phyloP scores from a whole-genome alignment of 164 flowering plant species.

The Tinospora cordifolia region DNA sequence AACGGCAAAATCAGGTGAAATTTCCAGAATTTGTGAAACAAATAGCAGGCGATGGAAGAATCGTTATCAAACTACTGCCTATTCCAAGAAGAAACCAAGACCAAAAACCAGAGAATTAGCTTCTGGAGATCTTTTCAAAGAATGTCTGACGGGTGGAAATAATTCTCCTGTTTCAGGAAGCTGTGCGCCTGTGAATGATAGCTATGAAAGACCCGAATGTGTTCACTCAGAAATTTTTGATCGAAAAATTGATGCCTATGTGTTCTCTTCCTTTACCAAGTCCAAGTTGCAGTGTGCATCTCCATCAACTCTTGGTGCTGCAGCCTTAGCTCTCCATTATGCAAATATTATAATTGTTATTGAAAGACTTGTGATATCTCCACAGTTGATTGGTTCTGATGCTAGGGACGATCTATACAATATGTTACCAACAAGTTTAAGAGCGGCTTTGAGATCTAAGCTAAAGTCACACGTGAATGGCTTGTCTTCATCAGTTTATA shows the following conservation, averaged over 20 bases:
- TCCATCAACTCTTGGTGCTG: slow-evolving; percentile 75
- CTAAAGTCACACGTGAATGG: slow-evolving; percentile 55
- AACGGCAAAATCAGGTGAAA: slow-evolving; percentile 39
- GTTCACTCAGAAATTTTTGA: slow-evolving; percentile 25
- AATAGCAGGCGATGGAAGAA: slow-evolving; percentile 27
- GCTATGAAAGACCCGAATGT: slow-evolving; percentile 23
- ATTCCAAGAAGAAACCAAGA: slow-evolving; percentile 20
- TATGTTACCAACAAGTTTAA: slow-evolving; percentile 69
- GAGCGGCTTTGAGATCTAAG: slow-evolving; percentile 45
- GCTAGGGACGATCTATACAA: slow-evolving; percentile 79
- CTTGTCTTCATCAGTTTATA: slow-evolving; percentile 38
- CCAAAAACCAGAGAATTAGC: slow-evolving; percentile 27
- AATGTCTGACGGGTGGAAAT: slow-evolving; percentile 37
- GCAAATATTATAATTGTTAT: slow-evolving; percentile 74
- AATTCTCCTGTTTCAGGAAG: slow-evolving; percentile 26
- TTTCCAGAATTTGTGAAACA: slow-evolving; percentile 24
- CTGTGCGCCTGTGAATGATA: slow-evolving; percentile 15
- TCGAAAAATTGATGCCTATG: slow-evolving; percentile 18
- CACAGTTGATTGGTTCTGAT: slow-evolving; percentile 78
- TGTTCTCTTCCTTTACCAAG: slow-evolving; percentile 28
- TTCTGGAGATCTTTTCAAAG: slow-evolving; percentile 48
- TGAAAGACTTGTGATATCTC: slow-evolving; percentile 74
- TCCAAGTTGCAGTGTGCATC: slow-evolving; percentile 42
- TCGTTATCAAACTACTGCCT: slow-evolving; percentile 15
- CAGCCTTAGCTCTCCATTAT: slow-evolving; percentile 79